Conservation (phyloP, 2,329 filamentous ascomycete genomes). For the Cercospora sojina region DNA sequence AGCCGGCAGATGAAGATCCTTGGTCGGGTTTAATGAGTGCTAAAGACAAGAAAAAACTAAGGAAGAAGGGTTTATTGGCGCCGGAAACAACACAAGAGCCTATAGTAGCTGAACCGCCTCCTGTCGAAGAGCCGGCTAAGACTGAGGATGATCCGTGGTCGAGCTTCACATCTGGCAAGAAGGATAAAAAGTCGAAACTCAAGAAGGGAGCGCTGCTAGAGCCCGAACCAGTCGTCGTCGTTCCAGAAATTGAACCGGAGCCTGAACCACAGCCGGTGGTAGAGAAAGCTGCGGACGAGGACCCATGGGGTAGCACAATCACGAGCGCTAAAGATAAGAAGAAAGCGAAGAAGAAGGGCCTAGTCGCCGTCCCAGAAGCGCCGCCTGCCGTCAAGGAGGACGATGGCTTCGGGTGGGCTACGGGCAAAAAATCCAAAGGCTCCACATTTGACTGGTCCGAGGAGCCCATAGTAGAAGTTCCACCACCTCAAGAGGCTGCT, state of each 20-base stretch:
- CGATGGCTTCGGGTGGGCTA: constrained; percentile 27
- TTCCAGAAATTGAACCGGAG: constrained; percentile 41
- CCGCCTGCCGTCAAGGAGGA: constrained; percentile 26
- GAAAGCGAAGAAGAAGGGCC: constrained; percentile 52
- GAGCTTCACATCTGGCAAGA: constrained; percentile 30
- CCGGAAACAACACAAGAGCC: constrained; percentile 29
- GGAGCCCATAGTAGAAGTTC: constrained; percentile 28
- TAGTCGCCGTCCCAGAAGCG: constrained; percentile 26
- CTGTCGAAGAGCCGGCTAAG: constrained; percentile 30
- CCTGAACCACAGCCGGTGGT: constrained; percentile 39
- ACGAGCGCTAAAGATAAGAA: constrained; percentile 47
- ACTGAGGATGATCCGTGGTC: constrained; percentile 38
- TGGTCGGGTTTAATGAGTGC: constrained; percentile 31
- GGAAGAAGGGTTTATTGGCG: constrained; percentile 28
- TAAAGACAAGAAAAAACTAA: constrained; percentile 38
- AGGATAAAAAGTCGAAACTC: constrained; percentile 49
- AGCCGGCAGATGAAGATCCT: constrained; percentile 29
- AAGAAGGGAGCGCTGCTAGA: constrained; percentile 36
- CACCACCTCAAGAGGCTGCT: constrained; percentile 31
- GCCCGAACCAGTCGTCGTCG: constrained; percentile 35
- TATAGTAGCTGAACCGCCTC: constrained; percentile 28
- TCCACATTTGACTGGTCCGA: constrained; percentile 38
- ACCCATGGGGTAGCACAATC: constrained; percentile 35
- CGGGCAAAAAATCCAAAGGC: constrained; percentile 36
- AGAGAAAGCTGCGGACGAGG: constrained; percentile 42